Percentiles rank a stretch among this genome's conserved stretches.
These are phyloP conservation scores for Hypoxylon sp. DNA, from an alignment of 2,329 filamentous ascomycete species.

Conservation along the genomic window DNA sequence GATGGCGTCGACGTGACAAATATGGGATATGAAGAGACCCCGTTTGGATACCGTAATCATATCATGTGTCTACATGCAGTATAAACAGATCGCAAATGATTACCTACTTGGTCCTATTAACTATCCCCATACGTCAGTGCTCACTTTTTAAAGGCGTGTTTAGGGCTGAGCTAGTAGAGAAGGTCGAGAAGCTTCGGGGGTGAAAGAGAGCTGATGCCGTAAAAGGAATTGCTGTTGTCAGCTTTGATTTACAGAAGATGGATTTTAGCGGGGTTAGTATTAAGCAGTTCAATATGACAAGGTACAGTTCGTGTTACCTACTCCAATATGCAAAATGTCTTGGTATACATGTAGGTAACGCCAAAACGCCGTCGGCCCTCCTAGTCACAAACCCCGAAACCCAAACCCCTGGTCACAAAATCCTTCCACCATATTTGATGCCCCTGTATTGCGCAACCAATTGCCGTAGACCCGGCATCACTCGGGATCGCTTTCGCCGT, in stretches of 20 bases:
- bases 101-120: slow-evolving; percentile 30
- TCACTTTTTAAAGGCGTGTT: slow-evolving; percentile 13
- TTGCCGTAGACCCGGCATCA: slow-evolving; percentile 33
- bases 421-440: slow-evolving; percentile 5
- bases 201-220: slow-evolving; percentile 11
- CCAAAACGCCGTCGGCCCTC: background rate
- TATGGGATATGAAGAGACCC: slow-evolving; percentile 14
- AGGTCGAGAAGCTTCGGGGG: slow-evolving; percentile 27
- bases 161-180: slow-evolving; percentile 23
- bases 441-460: slow-evolving; percentile 22
- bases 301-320: slow-evolving; percentile 9
- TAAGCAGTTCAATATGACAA: background rate
- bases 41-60: slow-evolving; percentile 15
- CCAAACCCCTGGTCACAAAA: slow-evolving; percentile 13
- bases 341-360: background rate
- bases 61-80: slow-evolving; percentile 41
- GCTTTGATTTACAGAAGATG: background rate
- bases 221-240: slow-evolving; percentile 28
- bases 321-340: slow-evolving; percentile 1
- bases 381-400: slow-evolving; percentile 40
- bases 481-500: slow-evolving; percentile 42
- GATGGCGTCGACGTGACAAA: slow-evolving; percentile 27
- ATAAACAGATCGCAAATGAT: slow-evolving; percentile 42
- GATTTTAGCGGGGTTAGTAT: slow-evolving; percentile 13
- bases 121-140: slow-evolving; percentile 25